Evolutionary conservation across 805 yeast genomes (phyloP).

Genomic region (Wickerhamomyces alni): DNA sequence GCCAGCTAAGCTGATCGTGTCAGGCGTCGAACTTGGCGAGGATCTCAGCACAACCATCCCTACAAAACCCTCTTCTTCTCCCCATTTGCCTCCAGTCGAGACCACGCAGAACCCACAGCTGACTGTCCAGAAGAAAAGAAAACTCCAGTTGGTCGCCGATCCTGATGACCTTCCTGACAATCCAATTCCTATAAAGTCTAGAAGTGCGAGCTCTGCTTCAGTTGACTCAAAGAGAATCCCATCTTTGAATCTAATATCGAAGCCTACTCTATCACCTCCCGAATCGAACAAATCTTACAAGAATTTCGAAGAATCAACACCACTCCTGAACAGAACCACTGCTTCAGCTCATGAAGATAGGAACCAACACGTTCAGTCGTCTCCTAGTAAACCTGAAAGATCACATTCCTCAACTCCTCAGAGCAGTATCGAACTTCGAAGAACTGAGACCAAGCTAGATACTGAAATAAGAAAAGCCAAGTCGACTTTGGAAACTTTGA

Average conservation of each 20-base stretch:
- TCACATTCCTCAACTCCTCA: neutral
- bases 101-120: neutral
- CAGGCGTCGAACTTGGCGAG: neutral
- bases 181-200: conserved; percentile 4
- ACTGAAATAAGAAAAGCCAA: conserved; percentile 23
- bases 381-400: neutral
- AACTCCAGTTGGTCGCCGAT: conserved; percentile 1
- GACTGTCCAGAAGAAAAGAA: conserved; percentile 2
- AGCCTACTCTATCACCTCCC: conserved; percentile 6
- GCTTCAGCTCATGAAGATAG: neutral
- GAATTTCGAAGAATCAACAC: conserved; percentile 3
- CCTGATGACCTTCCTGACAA: neutral
- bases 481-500: conserved; percentile 25
- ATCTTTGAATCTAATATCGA: conserved; percentile 1
- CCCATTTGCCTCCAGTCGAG: neutral
- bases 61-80: neutral
- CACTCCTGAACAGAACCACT: neutral
- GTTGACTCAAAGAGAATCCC: conserved; percentile 1
- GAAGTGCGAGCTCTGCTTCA: neutral
- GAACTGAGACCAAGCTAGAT: conserved; percentile 24
- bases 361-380: neutral
- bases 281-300: neutral
- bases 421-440: conserved; percentile 5
- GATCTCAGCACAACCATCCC: conserved; percentile 3
- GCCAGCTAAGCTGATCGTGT: neutral